A percentile compares a stretch with the other conserved stretches of the same genome.
Conservation (phyloP, 768 basidiomycete species). For the Russula compacta region DNA sequence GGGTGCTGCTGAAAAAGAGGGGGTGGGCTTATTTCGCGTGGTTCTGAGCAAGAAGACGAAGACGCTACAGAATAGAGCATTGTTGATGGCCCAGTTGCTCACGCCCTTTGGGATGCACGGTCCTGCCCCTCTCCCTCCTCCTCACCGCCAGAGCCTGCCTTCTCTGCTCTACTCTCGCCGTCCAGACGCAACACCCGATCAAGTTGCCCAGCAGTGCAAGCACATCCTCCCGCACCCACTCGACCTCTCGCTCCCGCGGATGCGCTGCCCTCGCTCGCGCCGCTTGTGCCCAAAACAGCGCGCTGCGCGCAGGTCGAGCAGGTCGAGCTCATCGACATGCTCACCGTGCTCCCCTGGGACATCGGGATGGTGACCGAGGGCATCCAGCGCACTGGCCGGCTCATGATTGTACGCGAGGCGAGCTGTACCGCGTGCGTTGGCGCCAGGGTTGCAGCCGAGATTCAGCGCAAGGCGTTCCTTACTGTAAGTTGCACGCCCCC, state of each 20-base stretch:
- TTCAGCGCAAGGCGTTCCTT: no score
- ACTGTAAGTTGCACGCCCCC: no score
- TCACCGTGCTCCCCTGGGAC: no score
- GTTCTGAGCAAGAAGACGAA: background rate
- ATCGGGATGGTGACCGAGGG: no score
- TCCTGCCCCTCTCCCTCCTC: conserved; percentile 27
- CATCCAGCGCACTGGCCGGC: no score
- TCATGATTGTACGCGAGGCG: no score
- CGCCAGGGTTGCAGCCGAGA: no score
- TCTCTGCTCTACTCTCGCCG: conserved; percentile 22
- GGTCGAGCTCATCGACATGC: no score
- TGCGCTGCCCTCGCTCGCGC: no score
- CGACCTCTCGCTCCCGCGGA: background rate
- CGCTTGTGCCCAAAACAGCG: no score
- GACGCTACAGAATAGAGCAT: background rate
- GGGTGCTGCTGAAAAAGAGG: background rate
- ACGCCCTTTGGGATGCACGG: background rate
- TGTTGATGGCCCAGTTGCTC: background rate
- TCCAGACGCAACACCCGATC: conserved; percentile 22
- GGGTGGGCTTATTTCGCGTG: background rate
- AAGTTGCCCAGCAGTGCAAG: conserved; percentile 30
- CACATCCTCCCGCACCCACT: conserved; percentile 25
- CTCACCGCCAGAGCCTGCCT: conserved; percentile 23
- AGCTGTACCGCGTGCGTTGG: no score
- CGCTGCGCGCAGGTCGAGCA: no score